Evolutionary conservation across 305 asterid species (phyloP).

Genomic region (Rubia peregrina): DNA sequence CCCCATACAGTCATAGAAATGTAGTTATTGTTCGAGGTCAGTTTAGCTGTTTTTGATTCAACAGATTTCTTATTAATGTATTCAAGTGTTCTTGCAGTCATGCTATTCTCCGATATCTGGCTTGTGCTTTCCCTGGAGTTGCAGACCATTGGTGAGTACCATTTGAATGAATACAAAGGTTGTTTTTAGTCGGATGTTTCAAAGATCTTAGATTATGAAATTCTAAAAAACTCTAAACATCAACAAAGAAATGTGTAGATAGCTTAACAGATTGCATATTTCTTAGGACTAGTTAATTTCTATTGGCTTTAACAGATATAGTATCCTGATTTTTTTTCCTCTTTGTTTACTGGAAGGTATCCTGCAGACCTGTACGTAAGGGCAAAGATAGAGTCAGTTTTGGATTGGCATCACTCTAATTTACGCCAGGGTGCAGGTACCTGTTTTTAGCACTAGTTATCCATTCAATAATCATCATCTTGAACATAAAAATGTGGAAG

Average conservation of each 20-base stretch:
- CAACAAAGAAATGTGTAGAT: neutral
- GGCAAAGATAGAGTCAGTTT: constrained; percentile 72
- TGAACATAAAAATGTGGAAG: neutral
- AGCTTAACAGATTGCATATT: neutral
- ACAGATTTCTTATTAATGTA: neutral
- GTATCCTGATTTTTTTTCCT: neutral
- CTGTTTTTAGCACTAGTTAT: constrained; percentile 5
- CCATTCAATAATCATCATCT: neutral
- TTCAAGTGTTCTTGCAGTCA: constrained; percentile 52
- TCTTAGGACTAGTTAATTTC: neutral
- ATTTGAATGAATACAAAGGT: neutral
- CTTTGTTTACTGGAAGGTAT: constrained; percentile 40
- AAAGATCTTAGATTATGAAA: neutral
- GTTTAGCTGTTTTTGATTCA: neutral
- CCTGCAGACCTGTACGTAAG: constrained; percentile 68
- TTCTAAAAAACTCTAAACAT: neutral
- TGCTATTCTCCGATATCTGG: constrained; percentile 67
- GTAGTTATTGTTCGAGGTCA: neutral
- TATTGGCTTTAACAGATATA: neutral
- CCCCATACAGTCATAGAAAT: neutral
- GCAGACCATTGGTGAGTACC: constrained; percentile 85
- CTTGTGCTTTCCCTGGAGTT: constrained; percentile 72
- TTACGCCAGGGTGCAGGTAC: constrained; percentile 75
- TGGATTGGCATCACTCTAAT: constrained; percentile 93
- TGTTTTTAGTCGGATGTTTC: neutral